phyloP scores from a whole-genome alignment of 1,139 yeast genomes.

The Scheffersomyces illinoinensis region DNA sequence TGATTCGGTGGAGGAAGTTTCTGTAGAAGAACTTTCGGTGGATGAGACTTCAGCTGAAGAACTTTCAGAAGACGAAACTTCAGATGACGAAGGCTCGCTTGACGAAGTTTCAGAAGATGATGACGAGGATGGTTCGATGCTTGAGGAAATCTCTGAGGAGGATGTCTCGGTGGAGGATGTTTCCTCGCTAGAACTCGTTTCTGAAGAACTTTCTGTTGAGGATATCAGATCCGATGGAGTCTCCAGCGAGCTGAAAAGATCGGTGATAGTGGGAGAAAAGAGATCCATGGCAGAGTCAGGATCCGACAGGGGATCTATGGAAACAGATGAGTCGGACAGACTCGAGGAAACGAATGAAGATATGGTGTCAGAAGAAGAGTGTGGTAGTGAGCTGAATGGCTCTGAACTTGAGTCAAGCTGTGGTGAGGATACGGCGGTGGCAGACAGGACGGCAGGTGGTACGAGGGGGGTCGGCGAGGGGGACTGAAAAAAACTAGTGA shows the following conservation, averaged over 20 bases:
- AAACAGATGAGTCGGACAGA: background rate
- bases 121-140: background rate
- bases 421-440: conserved; percentile 1
- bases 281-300: background rate
- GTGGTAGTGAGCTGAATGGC: background rate
- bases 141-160: background rate
- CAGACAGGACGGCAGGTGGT: background rate
- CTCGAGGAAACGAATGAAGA: background rate
- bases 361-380: background rate
- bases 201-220: background rate
- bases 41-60: conserved; percentile 1
- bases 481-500: background rate
- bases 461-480: background rate
- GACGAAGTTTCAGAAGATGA: background rate
- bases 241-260: background rate
- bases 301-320: background rate
- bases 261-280: background rate
- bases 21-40: background rate
- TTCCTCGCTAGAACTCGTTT: background rate
- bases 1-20: background rate
- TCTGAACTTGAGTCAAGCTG: conserved; percentile 1
- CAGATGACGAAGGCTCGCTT: background rate
- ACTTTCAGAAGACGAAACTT: background rate
- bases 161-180: background rate
- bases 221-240: background rate